Evolutionary conservation across 2,329 filamentous ascomycete genomes (phyloP).

Genomic region (Macrophomina tecta): DNA sequence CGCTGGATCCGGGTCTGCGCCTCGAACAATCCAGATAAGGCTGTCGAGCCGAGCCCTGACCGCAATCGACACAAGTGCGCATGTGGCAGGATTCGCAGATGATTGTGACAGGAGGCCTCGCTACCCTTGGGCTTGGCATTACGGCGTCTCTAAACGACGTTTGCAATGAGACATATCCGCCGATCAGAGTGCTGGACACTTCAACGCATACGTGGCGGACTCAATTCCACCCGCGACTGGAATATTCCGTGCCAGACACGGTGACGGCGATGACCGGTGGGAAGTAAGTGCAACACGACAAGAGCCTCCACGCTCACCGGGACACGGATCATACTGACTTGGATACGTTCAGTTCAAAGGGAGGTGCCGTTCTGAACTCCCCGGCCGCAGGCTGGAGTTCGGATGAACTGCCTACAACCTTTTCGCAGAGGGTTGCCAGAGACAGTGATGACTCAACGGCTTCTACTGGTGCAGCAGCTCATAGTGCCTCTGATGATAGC

Average conservation of each 20-base stretch:
- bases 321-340: not conserved
- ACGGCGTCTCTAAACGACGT: slow-evolving; percentile 10
- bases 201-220: slow-evolving; percentile 10
- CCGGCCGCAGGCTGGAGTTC: not conserved
- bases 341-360: not conserved
- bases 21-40: slow-evolving; percentile 9
- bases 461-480: no score
- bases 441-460: not conserved
- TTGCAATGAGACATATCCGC: slow-evolving; percentile 20
- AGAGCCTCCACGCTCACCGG: not conserved
- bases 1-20: slow-evolving; percentile 24
- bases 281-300: not conserved
- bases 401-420: not conserved
- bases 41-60: not conserved
- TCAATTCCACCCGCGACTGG: not conserved
- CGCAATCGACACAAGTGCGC: slow-evolving; percentile 17
- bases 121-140: no score
- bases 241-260: not conserved
- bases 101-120: not conserved
- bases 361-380: not conserved
- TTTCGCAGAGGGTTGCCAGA: not conserved
- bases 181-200: slow-evolving; percentile 19
- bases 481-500: no score
- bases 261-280: slow-evolving; percentile 18
- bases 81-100: slow-evolving; percentile 24